Base-by-base conservation (phyloP, 495 filamentous ascomycete species). In the Penicillium soppii region DNA sequence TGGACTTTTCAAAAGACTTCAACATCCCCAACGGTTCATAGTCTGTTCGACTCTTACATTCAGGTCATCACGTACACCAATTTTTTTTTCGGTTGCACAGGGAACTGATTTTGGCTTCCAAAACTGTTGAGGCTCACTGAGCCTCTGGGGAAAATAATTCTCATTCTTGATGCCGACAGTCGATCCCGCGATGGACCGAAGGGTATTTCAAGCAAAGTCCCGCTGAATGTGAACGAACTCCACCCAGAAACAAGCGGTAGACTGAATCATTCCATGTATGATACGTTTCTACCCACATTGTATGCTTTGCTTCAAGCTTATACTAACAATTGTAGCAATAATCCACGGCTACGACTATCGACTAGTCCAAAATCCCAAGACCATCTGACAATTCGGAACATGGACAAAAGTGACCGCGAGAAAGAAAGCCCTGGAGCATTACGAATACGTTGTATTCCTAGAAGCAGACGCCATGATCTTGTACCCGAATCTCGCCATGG, bases 261-360 rank as follows among this genome's bases (percentile, higher is more conserved):
- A 48, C 57, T 74, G 3, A 65, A 59, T 35, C 73, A 76, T 58
- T 74, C 69, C 47, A 49, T 74, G 27, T 76, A 70, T 40, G 65
- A 59, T 66, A 42, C 6, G 53, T 50, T 15, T 32, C 15, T 32
- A 21, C 2, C 2, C 3, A 6, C 17, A 6, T 21, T 7, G 5
- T 20, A 13, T 17, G 10, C 23, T 33, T 7, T 5, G n/a, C n/a
- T n/a, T n/a, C n/a, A n/a, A n/a, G n/a, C n/a, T n/a, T n/a, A n/a
- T n/a, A 44, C 36, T 47, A 32, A 32, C 13, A 6, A 35, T 10
- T 17, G 3, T 27, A 75, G 74, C 78, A 32, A 63, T 53, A 43
- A 74, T 81, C 37, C 78, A 81, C 58, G 74, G 74, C 50, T 80
- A 81, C 67, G 70, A 77, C 47, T 81, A 81, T 68, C 71, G 77